Base-by-base conservation (phyloP, 352 stramenopile genomes). In the Phytophthora uliginosa region DNA sequence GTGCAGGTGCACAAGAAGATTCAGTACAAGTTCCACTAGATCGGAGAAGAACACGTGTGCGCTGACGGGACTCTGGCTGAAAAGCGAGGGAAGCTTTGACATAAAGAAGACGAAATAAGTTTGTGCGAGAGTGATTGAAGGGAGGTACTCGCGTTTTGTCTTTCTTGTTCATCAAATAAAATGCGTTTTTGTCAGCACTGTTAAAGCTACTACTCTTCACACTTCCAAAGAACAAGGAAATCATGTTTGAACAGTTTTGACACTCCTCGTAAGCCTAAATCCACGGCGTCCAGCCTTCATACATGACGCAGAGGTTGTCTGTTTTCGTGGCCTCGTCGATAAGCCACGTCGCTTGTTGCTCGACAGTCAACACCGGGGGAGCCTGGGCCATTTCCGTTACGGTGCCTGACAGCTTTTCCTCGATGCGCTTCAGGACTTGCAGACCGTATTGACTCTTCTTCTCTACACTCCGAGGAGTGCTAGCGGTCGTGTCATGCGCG, bases 1-100 rank as follows among this genome's bases (percentile, higher is more conserved):
- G 91, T 95, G 50, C 85, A 95, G 64, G 85, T 96, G 59, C 92
- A 97, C 82, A 96, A 95, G 77, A 94, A 97, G 81, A 96, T 97
- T 80, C 90, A 97, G 81, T 90, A 95, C 70, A 95, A 95, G 78
- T 95, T 97, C 76, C 89, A 93, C 72, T 93, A 93, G 81, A 82
- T 63, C 24, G 50, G 59, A 56, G 47, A 53, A 56, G 62, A 47
- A 67, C 28, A 34, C 51, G 53, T 63, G 56, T 55, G 40, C 33
- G 42, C 57, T 63, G 50, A 57, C 36, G 47, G 42, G 50, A 71
- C 24, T 51, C 20, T 33, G 50, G 69, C 63, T 73, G 53, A 34
- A 61, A 74, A 45, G 40, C 73, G 54, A 77, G 55, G 64, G 59
- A 68, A 69, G 59, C 69, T 69, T 63, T 17, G 59, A 57, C 59